Conservation (phyloP, 2,329 filamentous ascomycete species). For the Pezizomycotina sp. region DNA sequence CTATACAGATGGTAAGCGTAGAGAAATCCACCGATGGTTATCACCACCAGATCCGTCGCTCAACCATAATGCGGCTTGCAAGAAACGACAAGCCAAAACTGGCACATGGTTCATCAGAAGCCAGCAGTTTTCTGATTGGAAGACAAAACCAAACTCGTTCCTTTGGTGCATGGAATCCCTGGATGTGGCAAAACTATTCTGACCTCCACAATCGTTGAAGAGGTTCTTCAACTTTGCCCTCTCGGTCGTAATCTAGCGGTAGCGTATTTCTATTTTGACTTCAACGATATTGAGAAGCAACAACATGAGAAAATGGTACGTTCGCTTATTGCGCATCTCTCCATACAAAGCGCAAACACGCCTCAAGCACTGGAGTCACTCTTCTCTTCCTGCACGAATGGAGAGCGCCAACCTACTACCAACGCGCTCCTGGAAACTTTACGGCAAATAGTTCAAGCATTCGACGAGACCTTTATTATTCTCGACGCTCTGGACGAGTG, state of each 20-base stretch:
- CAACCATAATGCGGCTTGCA: background rate
- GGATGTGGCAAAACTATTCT: background rate
- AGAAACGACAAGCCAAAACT: background rate
- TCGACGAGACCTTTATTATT: conserved; percentile 23
- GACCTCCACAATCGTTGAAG: conserved; percentile 1
- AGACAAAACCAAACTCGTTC: background rate
- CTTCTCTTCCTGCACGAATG: conserved; percentile 24
- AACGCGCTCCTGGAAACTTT: conserved; percentile 23
- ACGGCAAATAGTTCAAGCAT: conserved; percentile 24
- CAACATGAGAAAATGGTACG: conserved; percentile 27
- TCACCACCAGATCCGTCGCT: background rate
- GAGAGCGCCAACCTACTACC: conserved; percentile 22
- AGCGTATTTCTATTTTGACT: conserved; percentile 32
- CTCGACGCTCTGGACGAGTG: conserved; percentile 28
- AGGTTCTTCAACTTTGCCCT: too few species aligned
- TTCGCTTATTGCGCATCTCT: conserved; percentile 30
- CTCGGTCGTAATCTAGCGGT: too few species aligned
- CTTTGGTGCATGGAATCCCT: background rate
- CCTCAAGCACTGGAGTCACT: conserved; percentile 23
- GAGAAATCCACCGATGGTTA: background rate
- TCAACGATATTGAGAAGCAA: conserved; percentile 30
- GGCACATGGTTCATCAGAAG: background rate
- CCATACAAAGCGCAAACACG: conserved; percentile 17
- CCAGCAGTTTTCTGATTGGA: background rate
- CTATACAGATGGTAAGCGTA: background rate